These are phyloP conservation scores for Pterulicium gracile DNA, from an alignment of 1,284 basidiomycete species.

Conservation along the genomic window DNA sequence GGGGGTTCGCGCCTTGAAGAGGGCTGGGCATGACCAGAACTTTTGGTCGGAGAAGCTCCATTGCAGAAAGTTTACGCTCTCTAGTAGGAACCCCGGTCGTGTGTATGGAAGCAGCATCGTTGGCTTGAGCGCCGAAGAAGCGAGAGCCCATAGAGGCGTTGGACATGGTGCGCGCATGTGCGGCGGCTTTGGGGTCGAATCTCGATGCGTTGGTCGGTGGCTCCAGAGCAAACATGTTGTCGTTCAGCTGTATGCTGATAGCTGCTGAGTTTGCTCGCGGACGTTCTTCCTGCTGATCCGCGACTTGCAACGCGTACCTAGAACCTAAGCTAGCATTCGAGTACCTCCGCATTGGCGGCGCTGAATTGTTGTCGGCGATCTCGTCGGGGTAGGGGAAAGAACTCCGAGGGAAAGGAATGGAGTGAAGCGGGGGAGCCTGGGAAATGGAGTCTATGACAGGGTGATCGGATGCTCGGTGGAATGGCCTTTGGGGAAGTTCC, in stretches of 20 bases:
- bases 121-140: constrained; percentile 30
- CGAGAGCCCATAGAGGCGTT: constrained; percentile 54
- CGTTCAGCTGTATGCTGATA: constrained; percentile 23
- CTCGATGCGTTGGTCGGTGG: constrained; percentile 54
- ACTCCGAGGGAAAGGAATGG: constrained; percentile 53
- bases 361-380: constrained; percentile 17
- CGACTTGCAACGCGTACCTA: constrained; percentile 24
- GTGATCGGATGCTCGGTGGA: constrained; percentile 39
- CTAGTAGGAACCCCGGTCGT: constrained; percentile 25
- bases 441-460: constrained; percentile 34
- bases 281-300: constrained; percentile 10
- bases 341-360: constrained; percentile 28
- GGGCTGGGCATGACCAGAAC: constrained; percentile 81
- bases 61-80: constrained; percentile 53
- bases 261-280: neutral
- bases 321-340: constrained; percentile 41
- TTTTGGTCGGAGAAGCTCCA: constrained; percentile 71
- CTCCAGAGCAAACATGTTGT: constrained; percentile 50
- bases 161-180: constrained; percentile 51
- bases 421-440: constrained; percentile 30
- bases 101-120: constrained; percentile 36
- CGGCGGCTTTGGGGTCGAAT: constrained; percentile 57
- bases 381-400: constrained; percentile 34
- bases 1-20: constrained; percentile 37
- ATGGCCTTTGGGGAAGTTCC: constrained; percentile 24